A percentile compares a stretch with the other conserved stretches of the same genome.
These are phyloP conservation scores for Halenospora varia DNA, from an alignment of 495 filamentous ascomycete genomes.

Conservation along the genomic window DNA sequence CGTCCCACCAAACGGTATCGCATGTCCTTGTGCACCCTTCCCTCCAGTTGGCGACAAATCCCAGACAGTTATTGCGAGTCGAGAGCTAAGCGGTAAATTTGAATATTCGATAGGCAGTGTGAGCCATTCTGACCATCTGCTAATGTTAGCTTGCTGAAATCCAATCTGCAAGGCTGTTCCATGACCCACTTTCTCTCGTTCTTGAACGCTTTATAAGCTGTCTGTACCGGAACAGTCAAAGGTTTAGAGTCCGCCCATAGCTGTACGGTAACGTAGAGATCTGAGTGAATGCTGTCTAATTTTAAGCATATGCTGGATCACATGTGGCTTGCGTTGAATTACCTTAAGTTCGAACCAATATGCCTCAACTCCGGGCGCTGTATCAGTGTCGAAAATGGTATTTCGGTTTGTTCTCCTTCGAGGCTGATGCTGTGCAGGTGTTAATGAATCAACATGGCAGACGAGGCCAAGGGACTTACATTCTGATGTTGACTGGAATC, in stretches of 20 bases:
- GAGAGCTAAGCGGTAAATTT: slow-evolving; percentile 69
- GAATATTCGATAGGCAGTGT: slow-evolving; percentile 78
- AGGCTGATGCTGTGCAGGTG: slow-evolving; percentile 61
- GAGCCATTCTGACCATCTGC: slow-evolving; percentile 93
- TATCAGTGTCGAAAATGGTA: slow-evolving; percentile 74
- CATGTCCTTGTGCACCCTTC: slow-evolving; percentile 60
- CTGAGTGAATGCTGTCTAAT: slow-evolving; percentile 57
- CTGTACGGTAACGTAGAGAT: slow-evolving; percentile 89
- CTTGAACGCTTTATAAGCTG: slow-evolving; percentile 85
- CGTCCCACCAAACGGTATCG: slow-evolving; percentile 90
- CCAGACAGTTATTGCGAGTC: slow-evolving; percentile 93
- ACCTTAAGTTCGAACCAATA: slow-evolving; percentile 73
- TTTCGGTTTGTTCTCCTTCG: slow-evolving; percentile 78
- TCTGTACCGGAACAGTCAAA: slow-evolving; percentile 85
- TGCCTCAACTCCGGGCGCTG: slow-evolving; percentile 75
- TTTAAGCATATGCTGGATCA: slow-evolving; percentile 1
- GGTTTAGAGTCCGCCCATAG: slow-evolving; percentile 96
- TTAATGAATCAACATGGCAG: slow-evolving; percentile 13
- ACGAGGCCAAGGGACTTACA: slow-evolving; percentile 46
- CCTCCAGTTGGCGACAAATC: slow-evolving; percentile 79
- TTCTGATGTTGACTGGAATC: slow-evolving; percentile 76
- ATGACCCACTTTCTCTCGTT: slow-evolving; percentile 47
- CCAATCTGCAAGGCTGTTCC: neutral
- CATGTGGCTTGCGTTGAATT: slow-evolving; percentile 1
- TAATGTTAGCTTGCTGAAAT: slow-evolving; percentile 11